Evolutionary conservation across 257 asterid species (phyloP), one percentile per base, ranked within the genome.

Genomic region (Rubia yunnanensis): DNA sequence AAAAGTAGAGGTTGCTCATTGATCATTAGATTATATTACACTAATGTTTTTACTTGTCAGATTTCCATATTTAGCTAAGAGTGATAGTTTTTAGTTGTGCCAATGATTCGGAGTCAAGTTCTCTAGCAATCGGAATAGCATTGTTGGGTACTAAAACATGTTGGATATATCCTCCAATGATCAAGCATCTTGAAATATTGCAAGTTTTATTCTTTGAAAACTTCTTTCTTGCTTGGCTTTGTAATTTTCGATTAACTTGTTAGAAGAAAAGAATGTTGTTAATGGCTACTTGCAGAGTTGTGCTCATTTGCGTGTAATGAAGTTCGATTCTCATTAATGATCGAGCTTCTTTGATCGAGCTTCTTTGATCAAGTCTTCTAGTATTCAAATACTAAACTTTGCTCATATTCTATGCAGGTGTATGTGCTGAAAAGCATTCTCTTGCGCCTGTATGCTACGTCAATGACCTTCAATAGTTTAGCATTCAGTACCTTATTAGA

Each of bases 401-500:
- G 41, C 70, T 56, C 54, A 0, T 77, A 53, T 78, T 44, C 53
- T 68, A 70, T 65, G 57, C 88, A 92, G 97, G 92, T 77, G 27
- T 86, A 70, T 66, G 57, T 89, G 69, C 71, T 92, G 69, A 86
- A 79, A 82, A 87, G 87, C 77, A 55, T 82, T 48, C 94, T 91
- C 0, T 46, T 92, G 81, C 94, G 97, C 56, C 67, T 84, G 14
- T 92, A 80, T 69, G 97, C 88, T 20, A 86, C 94, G 15, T 78
- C 78, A 53, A 76, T 89, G 81, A 34, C 87, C 56, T 89, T 84
- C 78, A 80, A 79, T 63, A 70, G 82, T 26, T 67, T 87, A 71
- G 56, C 85, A 68, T 79, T 85, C 69, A 66, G 70, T 67, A 86
- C 83, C 50, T 81, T 87, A 81, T 64, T 76, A 35, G 96, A 92